Conservation (phyloP, 2,329 filamentous ascomycete species). For the Cladophialophora yegresii region DNA sequence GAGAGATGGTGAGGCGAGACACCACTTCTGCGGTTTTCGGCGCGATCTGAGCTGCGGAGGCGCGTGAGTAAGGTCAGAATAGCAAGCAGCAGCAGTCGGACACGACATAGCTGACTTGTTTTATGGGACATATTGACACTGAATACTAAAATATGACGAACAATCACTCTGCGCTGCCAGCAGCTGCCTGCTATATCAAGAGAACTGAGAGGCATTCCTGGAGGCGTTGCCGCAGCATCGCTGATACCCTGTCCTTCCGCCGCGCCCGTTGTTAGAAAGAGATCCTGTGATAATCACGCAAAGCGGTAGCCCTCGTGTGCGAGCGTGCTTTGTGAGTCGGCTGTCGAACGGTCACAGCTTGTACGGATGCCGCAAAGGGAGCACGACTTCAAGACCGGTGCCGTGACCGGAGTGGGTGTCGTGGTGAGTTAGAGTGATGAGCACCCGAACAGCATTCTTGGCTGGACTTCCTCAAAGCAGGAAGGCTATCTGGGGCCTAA, state of each 20-base stretch:
- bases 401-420: neutral
- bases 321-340: neutral
- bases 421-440: neutral
- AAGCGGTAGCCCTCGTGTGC: constrained; percentile 14
- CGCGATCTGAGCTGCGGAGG: constrained; percentile 59
- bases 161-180: neutral
- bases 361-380: constrained; percentile 3
- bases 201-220: neutral
- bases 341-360: neutral
- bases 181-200: neutral
- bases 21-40: constrained; percentile 57
- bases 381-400: neutral
- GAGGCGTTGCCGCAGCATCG: neutral
- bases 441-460: neutral
- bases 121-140: constrained; percentile 15
- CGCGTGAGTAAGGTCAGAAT: constrained; percentile 45
- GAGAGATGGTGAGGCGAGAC: constrained; percentile 56
- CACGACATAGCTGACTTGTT: neutral
- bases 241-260: neutral
- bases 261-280: neutral
- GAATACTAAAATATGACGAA: neutral
- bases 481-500: neutral
- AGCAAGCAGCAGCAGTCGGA: neutral
- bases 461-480: neutral
- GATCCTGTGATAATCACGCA: constrained; percentile 12